Conservation (phyloP, 495 filamentous ascomycete genomes). For the Chaetomidium leptoderma region DNA sequence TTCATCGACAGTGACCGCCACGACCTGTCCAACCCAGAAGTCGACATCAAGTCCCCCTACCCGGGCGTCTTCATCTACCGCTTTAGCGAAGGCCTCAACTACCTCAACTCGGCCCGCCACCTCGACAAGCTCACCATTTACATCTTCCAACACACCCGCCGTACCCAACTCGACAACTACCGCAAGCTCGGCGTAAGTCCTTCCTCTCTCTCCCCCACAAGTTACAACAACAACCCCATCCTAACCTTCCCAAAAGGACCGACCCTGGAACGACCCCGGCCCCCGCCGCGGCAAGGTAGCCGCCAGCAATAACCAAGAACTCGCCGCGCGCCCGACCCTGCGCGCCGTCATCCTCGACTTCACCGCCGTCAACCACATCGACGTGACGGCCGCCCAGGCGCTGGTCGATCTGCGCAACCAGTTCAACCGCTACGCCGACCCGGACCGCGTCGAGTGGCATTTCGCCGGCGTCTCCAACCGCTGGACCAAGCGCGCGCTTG, state of each 20-base stretch:
- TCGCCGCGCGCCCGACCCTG: constrained; percentile 60
- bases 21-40: constrained; percentile 86
- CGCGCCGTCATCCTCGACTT: constrained; percentile 95
- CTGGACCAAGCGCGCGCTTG: constrained; percentile 94
- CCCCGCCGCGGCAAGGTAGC: constrained; percentile 46
- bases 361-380: constrained; percentile 91
- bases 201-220: too few species aligned
- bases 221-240: too few species aligned
- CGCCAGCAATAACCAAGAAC: constrained; percentile 41
- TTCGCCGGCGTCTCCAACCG: constrained; percentile 92
- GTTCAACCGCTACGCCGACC: constrained; percentile 80
- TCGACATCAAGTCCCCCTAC: constrained; percentile 74
- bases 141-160: constrained; percentile 73
- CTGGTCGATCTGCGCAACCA: constrained; percentile 98
- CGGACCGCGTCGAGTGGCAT: constrained; percentile 90
- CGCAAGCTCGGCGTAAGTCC: constrained; percentile 59
- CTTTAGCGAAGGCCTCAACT: constrained; percentile 95
- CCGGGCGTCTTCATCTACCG: constrained; percentile 97
- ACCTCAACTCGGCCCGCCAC: constrained; percentile 89
- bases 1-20: constrained; percentile 86
- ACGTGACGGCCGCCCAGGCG: constrained; percentile 89
- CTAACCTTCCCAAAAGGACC: too few species aligned
- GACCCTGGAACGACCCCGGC: constrained; percentile 95
- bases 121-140: constrained; percentile 70
- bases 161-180: constrained; percentile 66